Evolutionary conservation across 2,329 filamentous ascomycete species (phyloP), one percentile per base, ranked within the genome.

Genomic region (Pseudocercospora cruenta): DNA sequence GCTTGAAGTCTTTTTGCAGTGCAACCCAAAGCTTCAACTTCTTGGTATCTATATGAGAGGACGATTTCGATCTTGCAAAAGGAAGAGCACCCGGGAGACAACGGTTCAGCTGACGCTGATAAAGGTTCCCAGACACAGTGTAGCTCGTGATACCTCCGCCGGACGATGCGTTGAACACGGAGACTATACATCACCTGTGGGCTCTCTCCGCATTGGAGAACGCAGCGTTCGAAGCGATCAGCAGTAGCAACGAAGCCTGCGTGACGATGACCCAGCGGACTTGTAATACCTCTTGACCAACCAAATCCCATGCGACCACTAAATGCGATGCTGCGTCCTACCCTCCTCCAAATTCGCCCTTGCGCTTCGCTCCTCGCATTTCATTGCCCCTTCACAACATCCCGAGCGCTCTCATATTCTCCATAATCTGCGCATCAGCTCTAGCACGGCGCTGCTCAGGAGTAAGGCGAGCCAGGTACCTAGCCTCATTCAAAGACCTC

Each of bases 351-450:
- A 8, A 43, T 43, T 3, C 16, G 39, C 1, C 5, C 39, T 43
- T 14, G 16, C 6, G 14, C 4, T 19, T 8, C n/a, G 1, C 39
- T n/a, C 8, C n/a, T 8, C 39, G 3, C 3, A 39, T 39, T 16
- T 39, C 36, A n/a, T n/a, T n/a, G 2, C 1, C 24, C n/a, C 1
- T 9, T 55, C 26, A 55, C 26, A 55, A 19, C 51, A 55, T 55
- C 24, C 51, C 51, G 16, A 55, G 51, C 51, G 55, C 26, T 31
- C 55, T 16, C 55, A 58, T 58, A 24, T 58, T 58, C 31, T 36
- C 55, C 28, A 43, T 24, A 4, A 43, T 58, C 31, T 21, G 16
- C 16, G 28, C 55, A 19, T 58, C 55, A 6, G 55, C 55, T 26
- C 55, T 4, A 7, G 55, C 55, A 1, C 55, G 33, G n/a, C 55